phyloP scores from a whole-genome alignment of 805 yeast genomes.

The Torulaspora gathmanii region DNA sequence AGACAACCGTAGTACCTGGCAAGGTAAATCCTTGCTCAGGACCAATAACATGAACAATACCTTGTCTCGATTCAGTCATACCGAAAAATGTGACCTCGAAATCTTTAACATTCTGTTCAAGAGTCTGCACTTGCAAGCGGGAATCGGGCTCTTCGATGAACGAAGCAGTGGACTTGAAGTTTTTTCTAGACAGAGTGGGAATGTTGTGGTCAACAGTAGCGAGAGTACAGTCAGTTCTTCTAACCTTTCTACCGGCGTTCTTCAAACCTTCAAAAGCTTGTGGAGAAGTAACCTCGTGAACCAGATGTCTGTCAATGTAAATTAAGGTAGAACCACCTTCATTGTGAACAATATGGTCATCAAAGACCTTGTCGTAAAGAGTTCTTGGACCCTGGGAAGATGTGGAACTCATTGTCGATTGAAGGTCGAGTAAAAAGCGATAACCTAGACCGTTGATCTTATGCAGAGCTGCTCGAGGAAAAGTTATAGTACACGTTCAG shows the following conservation, averaged over 20 bases:
- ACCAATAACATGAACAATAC: constrained; percentile 97
- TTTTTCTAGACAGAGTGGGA: constrained; percentile 84
- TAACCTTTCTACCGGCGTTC: constrained; percentile 80
- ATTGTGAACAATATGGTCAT: constrained; percentile 86
- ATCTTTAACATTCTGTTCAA: constrained; percentile 87
- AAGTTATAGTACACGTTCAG: background rate
- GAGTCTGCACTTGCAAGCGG: constrained; percentile 82
- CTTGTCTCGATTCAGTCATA: constrained; percentile 91
- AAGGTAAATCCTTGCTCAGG: constrained; percentile 98
- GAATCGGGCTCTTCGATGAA: constrained; percentile 91
- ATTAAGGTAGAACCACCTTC: constrained; percentile 81
- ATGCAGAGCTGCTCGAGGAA: background rate
- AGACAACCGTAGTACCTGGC: constrained; percentile 98
- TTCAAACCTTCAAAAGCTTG: constrained; percentile 96
- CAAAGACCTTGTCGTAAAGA: constrained; percentile 92
- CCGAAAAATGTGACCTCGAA: constrained; percentile 92
- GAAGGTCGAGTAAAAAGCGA: background rate
- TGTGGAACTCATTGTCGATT: constrained; percentile 29
- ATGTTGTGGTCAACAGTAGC: constrained; percentile 97
- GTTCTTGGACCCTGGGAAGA: constrained; percentile 52
- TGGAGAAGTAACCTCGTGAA: constrained; percentile 98
- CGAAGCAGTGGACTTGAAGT: constrained; percentile 65
- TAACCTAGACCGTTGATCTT: background rate
- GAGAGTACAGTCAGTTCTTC: constrained; percentile 88
- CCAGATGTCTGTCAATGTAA: constrained; percentile 94